Evolutionary conservation across 129 eudicot species (phyloP).

Genomic region (Flaveria robusta): DNA sequence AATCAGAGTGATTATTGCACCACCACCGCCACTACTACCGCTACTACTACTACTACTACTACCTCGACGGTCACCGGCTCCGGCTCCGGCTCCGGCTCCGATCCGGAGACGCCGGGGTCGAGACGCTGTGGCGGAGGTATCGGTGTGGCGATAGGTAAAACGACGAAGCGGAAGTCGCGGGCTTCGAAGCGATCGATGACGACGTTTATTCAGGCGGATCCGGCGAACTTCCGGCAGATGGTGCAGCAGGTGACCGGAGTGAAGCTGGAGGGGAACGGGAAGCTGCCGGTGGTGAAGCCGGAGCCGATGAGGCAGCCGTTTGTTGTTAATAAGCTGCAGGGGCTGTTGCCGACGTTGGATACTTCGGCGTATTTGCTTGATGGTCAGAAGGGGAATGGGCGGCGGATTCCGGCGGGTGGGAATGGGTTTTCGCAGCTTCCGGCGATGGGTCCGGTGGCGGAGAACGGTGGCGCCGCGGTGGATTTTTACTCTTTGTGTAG

Average conservation of each 20-base stretch:
- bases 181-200: constrained; percentile 66
- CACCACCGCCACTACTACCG: constrained; percentile 13
- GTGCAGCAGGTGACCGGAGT: constrained; percentile 93
- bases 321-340: constrained; percentile 39
- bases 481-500: constrained; percentile 54
- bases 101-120: constrained; percentile 48
- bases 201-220: constrained; percentile 78
- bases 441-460: constrained; percentile 27
- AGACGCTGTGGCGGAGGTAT: constrained; percentile 30
- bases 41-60: too few species aligned
- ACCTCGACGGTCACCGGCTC: constrained; percentile 38
- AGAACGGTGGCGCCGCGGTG: constrained; percentile 28
- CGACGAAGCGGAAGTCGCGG: constrained; percentile 64
- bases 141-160: constrained; percentile 30
- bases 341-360: constrained; percentile 65
- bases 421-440: constrained; percentile 30
- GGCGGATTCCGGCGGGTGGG: constrained; percentile 19
- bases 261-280: constrained; percentile 32
- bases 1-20: constrained; percentile 12
- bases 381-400: constrained; percentile 23
- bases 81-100: constrained; percentile 49
- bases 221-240: constrained; percentile 78
- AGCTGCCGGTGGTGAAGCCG: constrained; percentile 58
- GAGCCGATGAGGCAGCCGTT: constrained; percentile 54
- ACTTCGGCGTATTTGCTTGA: constrained; percentile 66